Percentiles rank a stretch among this genome's conserved stretches.
Conservation (phyloP, 2,329 filamentous ascomycete genomes). For the Niveomyces coronatus region DNA sequence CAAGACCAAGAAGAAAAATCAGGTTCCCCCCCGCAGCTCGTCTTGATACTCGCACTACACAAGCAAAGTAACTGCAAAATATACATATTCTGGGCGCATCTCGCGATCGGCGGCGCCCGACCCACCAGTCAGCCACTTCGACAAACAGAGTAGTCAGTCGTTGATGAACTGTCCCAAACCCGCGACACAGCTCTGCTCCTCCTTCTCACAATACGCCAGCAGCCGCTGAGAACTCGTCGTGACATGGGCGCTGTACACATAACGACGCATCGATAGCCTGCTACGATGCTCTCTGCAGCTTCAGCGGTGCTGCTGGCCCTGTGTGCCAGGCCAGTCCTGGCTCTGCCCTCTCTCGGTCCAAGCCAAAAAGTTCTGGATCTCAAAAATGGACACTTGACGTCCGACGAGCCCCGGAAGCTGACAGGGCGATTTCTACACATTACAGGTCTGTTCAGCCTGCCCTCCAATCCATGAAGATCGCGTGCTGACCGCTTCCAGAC, state of each 20-base stretch:
- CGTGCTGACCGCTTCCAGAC: constrained; percentile 44
- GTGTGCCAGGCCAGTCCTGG: neutral
- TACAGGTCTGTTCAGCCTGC: constrained; percentile 50
- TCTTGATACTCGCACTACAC: too few species aligned
- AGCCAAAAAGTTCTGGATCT: neutral
- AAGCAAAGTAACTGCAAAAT: too few species aligned
- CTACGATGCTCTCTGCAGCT: constrained; percentile 1
- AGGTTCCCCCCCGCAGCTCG: too few species aligned
- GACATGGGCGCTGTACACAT: constrained; percentile 6
- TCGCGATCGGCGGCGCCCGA: too few species aligned
- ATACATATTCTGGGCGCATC: too few species aligned
- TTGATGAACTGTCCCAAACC: too few species aligned
- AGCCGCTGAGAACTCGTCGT: neutral
- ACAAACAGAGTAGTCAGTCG: too few species aligned
- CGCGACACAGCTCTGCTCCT: too few species aligned
- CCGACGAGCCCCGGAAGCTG: constrained; percentile 30
- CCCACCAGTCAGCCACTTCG: too few species aligned
- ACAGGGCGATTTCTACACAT: constrained; percentile 78
- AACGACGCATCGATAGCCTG: constrained; percentile 1
- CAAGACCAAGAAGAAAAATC: too few species aligned
- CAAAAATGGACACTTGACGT: neutral
- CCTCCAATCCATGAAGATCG: neutral
- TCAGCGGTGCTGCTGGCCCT: neutral
- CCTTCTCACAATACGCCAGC: too few species aligned
- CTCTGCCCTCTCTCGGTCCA: neutral